These are phyloP conservation scores for Rhynchospora tenuis DNA, from an alignment of 176 grass and related monocot species.

Conservation along the genomic window DNA sequence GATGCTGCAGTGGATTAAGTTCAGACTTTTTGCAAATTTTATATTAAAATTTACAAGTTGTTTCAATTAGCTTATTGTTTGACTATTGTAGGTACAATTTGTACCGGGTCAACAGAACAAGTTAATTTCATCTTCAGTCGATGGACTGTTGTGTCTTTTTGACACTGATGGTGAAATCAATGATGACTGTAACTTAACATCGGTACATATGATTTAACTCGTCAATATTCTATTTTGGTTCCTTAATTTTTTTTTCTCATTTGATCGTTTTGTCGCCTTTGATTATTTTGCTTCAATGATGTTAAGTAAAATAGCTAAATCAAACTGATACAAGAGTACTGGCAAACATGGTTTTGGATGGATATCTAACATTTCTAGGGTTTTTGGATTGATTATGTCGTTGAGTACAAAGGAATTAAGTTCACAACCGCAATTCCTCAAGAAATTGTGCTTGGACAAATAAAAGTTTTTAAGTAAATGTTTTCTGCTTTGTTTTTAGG, in stretches of 20 bases:
- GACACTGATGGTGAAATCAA: conserved; percentile 70
- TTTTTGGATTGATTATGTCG: not conserved
- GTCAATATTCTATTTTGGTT: not conserved
- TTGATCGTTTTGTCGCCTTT: not conserved
- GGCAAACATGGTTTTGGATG: not conserved
- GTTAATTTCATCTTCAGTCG: conserved; percentile 67
- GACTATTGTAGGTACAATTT: conserved; percentile 61
- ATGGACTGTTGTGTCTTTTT: conserved; percentile 75
- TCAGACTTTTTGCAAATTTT: not conserved
- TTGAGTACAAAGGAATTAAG: not conserved
- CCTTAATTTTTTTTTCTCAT: not conserved
- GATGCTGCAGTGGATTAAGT: not conserved
- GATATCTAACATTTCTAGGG: not conserved
- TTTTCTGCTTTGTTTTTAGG: conserved; percentile 44
- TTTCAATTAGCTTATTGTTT: not conserved
- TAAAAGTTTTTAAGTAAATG: not conserved
- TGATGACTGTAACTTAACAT: conserved; percentile 42
- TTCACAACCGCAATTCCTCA: not conserved
- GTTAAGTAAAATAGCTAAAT: not conserved
- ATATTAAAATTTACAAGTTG: not conserved
- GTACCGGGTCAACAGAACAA: conserved; percentile 65
- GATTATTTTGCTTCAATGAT: not conserved
- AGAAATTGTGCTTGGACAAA: not conserved
- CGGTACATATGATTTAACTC: conserved; percentile 18
- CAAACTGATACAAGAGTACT: not conserved